Conservation (phyloP, 2,329 filamentous ascomycete species). For the Pseudocercospora fijiensis region DNA sequence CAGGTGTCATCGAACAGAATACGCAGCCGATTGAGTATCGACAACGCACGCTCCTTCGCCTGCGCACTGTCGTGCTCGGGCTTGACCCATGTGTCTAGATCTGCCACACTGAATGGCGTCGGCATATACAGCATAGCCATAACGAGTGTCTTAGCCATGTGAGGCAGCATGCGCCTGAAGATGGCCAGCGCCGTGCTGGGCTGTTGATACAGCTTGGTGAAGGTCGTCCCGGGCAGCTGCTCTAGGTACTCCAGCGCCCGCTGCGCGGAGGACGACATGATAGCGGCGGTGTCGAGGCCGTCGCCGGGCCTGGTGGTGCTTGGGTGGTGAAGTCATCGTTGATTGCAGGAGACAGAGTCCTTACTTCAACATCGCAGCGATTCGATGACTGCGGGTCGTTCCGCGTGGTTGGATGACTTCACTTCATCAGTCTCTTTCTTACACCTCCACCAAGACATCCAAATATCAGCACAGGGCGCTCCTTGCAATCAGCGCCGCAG, state of each 20-base stretch:
- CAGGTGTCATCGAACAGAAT: slow-evolving; percentile 68
- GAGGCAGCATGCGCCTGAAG: slow-evolving; percentile 94
- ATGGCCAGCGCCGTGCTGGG: slow-evolving; percentile 93
- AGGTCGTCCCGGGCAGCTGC: slow-evolving; percentile 82
- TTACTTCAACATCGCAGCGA: slow-evolving; percentile 7
- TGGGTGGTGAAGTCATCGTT: slow-evolving; percentile 18
- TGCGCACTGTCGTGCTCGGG: slow-evolving; percentile 48
- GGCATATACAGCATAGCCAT: slow-evolving; percentile 94
- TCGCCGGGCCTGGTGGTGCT: slow-evolving; percentile 17
- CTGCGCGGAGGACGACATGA: slow-evolving; percentile 52
- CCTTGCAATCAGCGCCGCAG: too few relatives aligned
- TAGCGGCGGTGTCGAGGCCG: slow-evolving; percentile 22
- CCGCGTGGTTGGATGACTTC: background rate
- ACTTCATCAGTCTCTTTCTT: too few relatives aligned
- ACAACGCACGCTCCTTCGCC: slow-evolving; percentile 79
- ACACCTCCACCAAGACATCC: too few relatives aligned
- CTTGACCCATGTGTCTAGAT: slow-evolving; percentile 84
- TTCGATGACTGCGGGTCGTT: slow-evolving; percentile 9
- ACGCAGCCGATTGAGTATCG: slow-evolving; percentile 79
- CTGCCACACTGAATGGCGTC: slow-evolving; percentile 70
- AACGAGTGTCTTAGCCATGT: slow-evolving; percentile 90
- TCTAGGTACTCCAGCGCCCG: slow-evolving; percentile 87
- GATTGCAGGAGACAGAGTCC: slow-evolving; percentile 12
- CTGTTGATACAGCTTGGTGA: slow-evolving; percentile 89
- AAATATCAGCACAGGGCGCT: background rate